Percentiles rank a stretch among this genome's conserved stretches.
These are phyloP conservation scores for Logfia minima DNA, from an alignment of 129 eudicot species.

Conservation along the genomic window DNA sequence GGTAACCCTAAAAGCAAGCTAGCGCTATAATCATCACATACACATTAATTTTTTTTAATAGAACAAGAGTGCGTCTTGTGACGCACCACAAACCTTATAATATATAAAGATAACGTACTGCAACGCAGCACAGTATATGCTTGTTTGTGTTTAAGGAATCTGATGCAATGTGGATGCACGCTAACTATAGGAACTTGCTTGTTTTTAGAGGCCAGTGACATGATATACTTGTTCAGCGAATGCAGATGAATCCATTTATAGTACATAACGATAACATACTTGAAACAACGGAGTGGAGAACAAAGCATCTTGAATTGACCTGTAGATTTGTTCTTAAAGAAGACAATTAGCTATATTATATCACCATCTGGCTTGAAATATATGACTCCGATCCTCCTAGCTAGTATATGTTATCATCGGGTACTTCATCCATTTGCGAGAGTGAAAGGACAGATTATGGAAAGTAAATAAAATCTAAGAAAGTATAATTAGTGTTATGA, in stretches of 20 bases:
- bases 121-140: slow-evolving; percentile 12
- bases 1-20: slow-evolving; percentile 33
- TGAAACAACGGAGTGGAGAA: not conserved
- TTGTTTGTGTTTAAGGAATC: slow-evolving; percentile 25
- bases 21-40: slow-evolving; percentile 9
- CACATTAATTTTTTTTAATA: slow-evolving; percentile 12
- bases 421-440: not conserved
- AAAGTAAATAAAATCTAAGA: no score
- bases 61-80: slow-evolving; percentile 24
- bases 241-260: not conserved
- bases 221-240: slow-evolving; percentile 4
- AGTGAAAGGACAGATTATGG: slow-evolving; percentile 8
- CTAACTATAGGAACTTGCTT: slow-evolving; percentile 1
- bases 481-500: no score
- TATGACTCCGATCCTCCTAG: not conserved
- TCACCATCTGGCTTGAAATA: no score
- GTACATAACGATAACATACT: not conserved
- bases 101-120: slow-evolving; percentile 5
- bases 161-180: slow-evolving; percentile 4
- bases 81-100: slow-evolving; percentile 28
- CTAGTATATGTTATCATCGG: not conserved
- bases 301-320: slow-evolving; percentile 7
- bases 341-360: not conserved
- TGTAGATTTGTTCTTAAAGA: slow-evolving; percentile 7
- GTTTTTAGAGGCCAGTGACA: slow-evolving; percentile 1